Evolutionary conservation across 2,329 filamentous ascomycete genomes (phyloP), one percentile per base, ranked within the genome.

Genomic region (Fusarium tricinctum): DNA sequence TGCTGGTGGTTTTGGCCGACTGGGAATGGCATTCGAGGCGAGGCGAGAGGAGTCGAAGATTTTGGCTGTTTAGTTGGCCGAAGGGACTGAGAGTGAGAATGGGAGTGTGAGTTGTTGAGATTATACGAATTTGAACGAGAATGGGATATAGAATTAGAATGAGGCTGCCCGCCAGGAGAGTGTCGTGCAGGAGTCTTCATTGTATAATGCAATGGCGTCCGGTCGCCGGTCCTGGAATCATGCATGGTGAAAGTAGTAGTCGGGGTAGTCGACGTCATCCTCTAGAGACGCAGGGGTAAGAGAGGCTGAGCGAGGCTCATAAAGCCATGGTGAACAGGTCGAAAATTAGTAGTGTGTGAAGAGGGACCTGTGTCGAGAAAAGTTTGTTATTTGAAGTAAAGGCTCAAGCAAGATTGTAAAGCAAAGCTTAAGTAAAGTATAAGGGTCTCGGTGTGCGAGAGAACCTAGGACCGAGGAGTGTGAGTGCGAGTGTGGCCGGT

Each of bases 1-100:
- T 86, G 83, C 3, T 86, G 83, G 33, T 84, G 79, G 22, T 82
- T 76, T 74, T 89, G 86, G 67, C 86, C 85, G 48, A 85, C 85
- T 3, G 88, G 86, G 63, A 84, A 82, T 19, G 84, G 80, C 64
- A 81, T 79, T 49, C 82, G 81, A 43, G 86, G 84, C 8, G 87
- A 88, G 15, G 83, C 79, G 42, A 82, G 60, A 5, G 88, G 87
- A 1, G 87, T 88, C 13, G 81, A 79, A 7, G 84, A 75, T 64
- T 81, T 85, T 58, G 77, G 76, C 32, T 77, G 69, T 53, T 76
- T 78, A 19, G 69, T 63, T 22, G 81, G 75, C 54, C 82, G 82
- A 45, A 81, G 77, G 44, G 81, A 77, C 55, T 82, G 82, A 9
- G 82, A 77, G 58, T 80, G 80, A 19, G 78, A 68, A 49, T 80